Percentiles rank a stretch among this genome's conserved stretches.
Conservation (phyloP, 176 grass and related monocot genomes). For the Lolium rigidum region DNA sequence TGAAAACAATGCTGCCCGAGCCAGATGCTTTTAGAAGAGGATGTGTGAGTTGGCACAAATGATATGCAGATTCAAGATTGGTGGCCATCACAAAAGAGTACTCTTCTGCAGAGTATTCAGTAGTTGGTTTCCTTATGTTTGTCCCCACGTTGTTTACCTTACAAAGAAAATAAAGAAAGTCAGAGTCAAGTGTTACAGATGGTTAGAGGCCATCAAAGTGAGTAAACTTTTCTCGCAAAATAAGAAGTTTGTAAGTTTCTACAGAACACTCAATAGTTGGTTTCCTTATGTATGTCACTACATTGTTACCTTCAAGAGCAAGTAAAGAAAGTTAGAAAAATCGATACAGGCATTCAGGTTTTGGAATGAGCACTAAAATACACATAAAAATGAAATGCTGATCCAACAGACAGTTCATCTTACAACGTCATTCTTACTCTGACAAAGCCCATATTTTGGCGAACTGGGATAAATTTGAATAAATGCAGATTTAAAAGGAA, state of each 20-base stretch:
- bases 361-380: background rate
- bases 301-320: constrained; percentile 53
- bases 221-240: constrained; percentile 2
- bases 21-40: constrained; percentile 77
- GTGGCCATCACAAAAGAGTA: constrained; percentile 75
- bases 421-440: background rate
- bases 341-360: background rate
- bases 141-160: constrained; percentile 82
- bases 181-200: constrained; percentile 4
- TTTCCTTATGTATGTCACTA: constrained; percentile 58
- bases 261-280: constrained; percentile 49
- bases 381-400: background rate
- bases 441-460: background rate
- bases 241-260: constrained; percentile 55
- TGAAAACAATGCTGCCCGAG: constrained; percentile 71
- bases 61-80: constrained; percentile 77
- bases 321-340: background rate
- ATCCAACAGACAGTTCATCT: background rate
- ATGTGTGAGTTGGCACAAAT: constrained; percentile 76
- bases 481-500: constrained; percentile 3
- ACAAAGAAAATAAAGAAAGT: background rate
- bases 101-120: constrained; percentile 59
- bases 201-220: constrained; percentile 55
- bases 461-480: background rate
- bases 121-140: constrained; percentile 62